These are phyloP conservation scores for Diatrype stigma DNA, from an alignment of 2,329 filamentous ascomycete genomes.

Conservation along the genomic window DNA sequence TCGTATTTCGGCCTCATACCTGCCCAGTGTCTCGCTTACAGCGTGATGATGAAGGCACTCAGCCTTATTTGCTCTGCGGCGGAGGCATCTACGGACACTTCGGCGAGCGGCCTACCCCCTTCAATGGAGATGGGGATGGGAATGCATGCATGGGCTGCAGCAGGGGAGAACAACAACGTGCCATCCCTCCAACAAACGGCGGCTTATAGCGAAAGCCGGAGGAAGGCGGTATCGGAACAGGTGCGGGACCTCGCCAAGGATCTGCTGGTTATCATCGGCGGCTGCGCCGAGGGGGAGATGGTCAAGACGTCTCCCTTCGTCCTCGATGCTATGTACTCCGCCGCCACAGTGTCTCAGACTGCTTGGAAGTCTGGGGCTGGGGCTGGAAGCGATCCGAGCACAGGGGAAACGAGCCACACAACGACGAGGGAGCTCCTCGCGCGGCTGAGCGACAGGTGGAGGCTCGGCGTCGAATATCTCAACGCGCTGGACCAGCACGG, in stretches of 20 bases:
- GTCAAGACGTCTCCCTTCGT: constrained; percentile 12
- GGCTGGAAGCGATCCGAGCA: neutral
- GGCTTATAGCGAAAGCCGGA: constrained; percentile 1
- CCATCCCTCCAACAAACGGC: neutral
- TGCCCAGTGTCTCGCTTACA: constrained; percentile 7
- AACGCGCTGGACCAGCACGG: constrained; percentile 6
- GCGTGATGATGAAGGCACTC: constrained; percentile 8
- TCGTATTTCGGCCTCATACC: constrained; percentile 10
- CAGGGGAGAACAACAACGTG: no score
- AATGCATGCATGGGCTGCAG: no score
- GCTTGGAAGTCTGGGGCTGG: neutral
- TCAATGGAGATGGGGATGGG: no score
- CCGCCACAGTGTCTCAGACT: neutral
- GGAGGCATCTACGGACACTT: no score
- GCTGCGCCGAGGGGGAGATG: constrained; percentile 8
- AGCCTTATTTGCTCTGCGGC: no score
- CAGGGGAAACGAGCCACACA: constrained; percentile 1
- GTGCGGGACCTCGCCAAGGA: constrained; percentile 8
- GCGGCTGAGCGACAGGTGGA: constrained; percentile 9
- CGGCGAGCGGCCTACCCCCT: no score
- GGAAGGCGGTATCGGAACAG: constrained; percentile 6
- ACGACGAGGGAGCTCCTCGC: constrained; percentile 7
- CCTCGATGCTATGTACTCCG: constrained; percentile 12
- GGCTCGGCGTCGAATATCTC: constrained; percentile 9
- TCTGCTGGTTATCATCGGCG: constrained; percentile 4